Conservation (phyloP, 176 grass and related monocot species). For the Panicum miliaceum region DNA sequence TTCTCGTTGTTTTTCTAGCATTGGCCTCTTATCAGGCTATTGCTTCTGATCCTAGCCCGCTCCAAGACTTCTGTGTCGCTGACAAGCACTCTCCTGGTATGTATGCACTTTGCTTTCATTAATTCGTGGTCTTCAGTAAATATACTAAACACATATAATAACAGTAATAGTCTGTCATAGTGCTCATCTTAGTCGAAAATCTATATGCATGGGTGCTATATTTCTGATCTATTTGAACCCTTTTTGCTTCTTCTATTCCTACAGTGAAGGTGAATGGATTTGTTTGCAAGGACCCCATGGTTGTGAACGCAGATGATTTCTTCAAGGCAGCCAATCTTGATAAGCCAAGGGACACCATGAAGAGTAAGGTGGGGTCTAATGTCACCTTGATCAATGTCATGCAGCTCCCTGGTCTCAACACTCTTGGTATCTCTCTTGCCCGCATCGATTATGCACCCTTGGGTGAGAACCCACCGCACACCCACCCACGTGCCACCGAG, state of each 20-base stretch:
- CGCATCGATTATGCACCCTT: conserved; percentile 10
- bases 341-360: background rate
- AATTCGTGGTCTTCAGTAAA: background rate
- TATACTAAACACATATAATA: background rate
- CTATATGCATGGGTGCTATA: background rate
- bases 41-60: conserved; percentile 18
- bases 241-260: background rate
- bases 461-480: conserved; percentile 37
- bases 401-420: conserved; percentile 20
- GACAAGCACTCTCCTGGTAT: conserved; percentile 20
- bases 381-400: conserved; percentile 29
- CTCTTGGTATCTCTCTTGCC: background rate
- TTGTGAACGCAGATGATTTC: background rate
- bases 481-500: conserved; percentile 41
- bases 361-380: background rate
- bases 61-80: conserved; percentile 35
- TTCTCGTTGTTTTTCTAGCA: background rate
- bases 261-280: conserved; percentile 30
- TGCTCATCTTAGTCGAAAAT: background rate
- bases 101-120: too few species aligned
- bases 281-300: background rate
- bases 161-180: background rate
- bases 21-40: background rate
- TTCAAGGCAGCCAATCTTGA: conserved; percentile 8
- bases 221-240: background rate